A percentile compares a stretch with the other conserved stretches of the same genome.
These are phyloP conservation scores for Colletotrichum melonis DNA, from an alignment of 2,329 filamentous ascomycete species.

Conservation along the genomic window DNA sequence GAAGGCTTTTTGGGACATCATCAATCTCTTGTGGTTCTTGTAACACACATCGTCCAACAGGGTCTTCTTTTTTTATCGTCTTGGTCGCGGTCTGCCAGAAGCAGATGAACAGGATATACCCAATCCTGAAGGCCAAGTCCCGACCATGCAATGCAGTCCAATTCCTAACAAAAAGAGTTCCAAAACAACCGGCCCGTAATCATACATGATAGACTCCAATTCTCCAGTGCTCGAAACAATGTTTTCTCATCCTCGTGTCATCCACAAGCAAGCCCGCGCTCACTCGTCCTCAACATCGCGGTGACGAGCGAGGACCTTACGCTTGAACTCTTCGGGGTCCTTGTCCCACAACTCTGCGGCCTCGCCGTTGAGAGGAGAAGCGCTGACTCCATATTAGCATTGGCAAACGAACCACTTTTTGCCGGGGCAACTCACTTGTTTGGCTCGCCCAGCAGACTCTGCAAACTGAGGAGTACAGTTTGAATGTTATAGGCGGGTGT, in stretches of 20 bases:
- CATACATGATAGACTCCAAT: slow-evolving; percentile 55
- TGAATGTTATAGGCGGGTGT: slow-evolving; percentile 97
- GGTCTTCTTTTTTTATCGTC: slow-evolving; percentile 24
- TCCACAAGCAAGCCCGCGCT: slow-evolving; percentile 21
- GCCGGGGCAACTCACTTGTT: slow-evolving; percentile 81
- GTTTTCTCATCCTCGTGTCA: slow-evolving; percentile 1
- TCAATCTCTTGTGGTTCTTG: slow-evolving; percentile 15
- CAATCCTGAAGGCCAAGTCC: slow-evolving; percentile 25
- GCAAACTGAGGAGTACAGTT: slow-evolving; percentile 90
- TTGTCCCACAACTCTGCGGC: slow-evolving; percentile 97
- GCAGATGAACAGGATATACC: slow-evolving; percentile 29
- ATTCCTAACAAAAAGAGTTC: slow-evolving; percentile 46
- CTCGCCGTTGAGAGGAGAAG: slow-evolving; percentile 94
- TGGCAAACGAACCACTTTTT: not conserved
- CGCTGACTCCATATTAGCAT: slow-evolving; percentile 61
- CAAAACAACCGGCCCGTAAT: slow-evolving; percentile 39
- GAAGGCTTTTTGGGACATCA: slow-evolving; percentile 22
- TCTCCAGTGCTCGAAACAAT: slow-evolving; percentile 46
- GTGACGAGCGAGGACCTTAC: slow-evolving; percentile 73
- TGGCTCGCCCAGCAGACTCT: slow-evolving; percentile 94
- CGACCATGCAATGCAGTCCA: slow-evolving; percentile 45
- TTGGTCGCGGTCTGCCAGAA: slow-evolving; percentile 21
- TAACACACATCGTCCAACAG: slow-evolving; percentile 19
- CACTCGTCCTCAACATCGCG: slow-evolving; percentile 74
- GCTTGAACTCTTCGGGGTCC: slow-evolving; percentile 87